These are phyloP conservation scores for Camelina laxa DNA, from an alignment of 345 rosid genomes.

Conservation along the genomic window DNA sequence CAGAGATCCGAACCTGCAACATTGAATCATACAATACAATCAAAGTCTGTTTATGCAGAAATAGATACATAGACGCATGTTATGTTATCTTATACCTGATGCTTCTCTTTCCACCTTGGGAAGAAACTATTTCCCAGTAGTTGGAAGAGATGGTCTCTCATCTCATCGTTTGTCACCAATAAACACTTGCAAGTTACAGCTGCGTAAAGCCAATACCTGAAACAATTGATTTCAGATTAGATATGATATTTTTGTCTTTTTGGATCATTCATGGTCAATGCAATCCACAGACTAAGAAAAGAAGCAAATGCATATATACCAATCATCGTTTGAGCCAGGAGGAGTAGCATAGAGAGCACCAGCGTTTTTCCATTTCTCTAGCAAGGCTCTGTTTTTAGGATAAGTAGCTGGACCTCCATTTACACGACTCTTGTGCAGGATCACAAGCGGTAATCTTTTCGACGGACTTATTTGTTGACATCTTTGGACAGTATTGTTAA, in stretches of 20 bases:
- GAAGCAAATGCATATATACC: slow-evolving; percentile 49
- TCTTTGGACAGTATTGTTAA: slow-evolving; percentile 59
- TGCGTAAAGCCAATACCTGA: slow-evolving; percentile 97
- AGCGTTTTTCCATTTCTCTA: slow-evolving; percentile 71
- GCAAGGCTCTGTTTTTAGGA: slow-evolving; percentile 65
- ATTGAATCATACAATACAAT: background rate
- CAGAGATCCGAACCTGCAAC: slow-evolving; percentile 71
- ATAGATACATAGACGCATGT: background rate
- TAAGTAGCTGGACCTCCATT: slow-evolving; percentile 65
- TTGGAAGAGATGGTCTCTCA: slow-evolving; percentile 98
- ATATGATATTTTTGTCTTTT: background rate
- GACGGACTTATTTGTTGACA: slow-evolving; percentile 65
- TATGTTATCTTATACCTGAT: slow-evolving; percentile 60
- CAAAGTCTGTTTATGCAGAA: background rate
- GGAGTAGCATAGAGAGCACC: slow-evolving; percentile 91
- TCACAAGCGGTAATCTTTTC: slow-evolving; percentile 76
- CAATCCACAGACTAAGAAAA: background rate
- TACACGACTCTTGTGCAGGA: slow-evolving; percentile 80
- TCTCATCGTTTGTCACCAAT: slow-evolving; percentile 90
- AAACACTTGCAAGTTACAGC: slow-evolving; percentile 85
- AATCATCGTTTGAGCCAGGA: slow-evolving; percentile 93
- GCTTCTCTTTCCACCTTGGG: slow-evolving; percentile 99
- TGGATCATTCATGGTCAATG: slow-evolving; percentile 5
- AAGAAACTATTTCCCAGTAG: slow-evolving; percentile 86
- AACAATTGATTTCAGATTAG: slow-evolving; percentile 4